Evolutionary conservation across 768 basidiomycete species (phyloP).

Genomic region (Calocybe gangraenosa): DNA sequence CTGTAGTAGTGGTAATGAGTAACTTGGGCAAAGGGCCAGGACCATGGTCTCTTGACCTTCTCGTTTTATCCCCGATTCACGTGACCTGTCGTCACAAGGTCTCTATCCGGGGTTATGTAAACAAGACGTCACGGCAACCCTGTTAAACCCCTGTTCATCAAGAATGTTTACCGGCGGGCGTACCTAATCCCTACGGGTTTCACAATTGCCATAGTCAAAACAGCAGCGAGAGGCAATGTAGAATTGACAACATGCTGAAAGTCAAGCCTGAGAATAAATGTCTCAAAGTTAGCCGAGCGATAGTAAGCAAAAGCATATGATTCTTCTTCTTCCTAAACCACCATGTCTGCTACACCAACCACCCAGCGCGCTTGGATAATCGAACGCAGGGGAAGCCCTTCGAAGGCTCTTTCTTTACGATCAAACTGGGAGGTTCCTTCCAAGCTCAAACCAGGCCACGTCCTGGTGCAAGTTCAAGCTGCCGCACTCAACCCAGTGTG

Average conservation of each 20-base stretch:
- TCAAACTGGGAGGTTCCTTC: constrained; percentile 35
- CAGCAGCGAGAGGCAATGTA: no score
- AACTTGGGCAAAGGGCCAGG: constrained; percentile 45
- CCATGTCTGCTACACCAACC: constrained; percentile 20
- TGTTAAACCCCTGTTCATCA: no score
- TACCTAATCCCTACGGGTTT: no score
- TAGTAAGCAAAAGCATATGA: neutral
- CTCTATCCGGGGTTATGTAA: neutral
- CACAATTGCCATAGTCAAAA: no score
- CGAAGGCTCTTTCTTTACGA: constrained; percentile 27
- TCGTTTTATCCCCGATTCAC: constrained; percentile 19
- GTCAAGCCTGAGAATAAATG: no score
- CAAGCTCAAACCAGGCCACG: constrained; percentile 26
- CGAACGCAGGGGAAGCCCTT: constrained; percentile 27
- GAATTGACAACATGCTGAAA: no score
- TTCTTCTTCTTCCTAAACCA: neutral
- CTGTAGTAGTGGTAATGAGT: constrained; percentile 1
- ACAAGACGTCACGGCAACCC: constrained; percentile 10
- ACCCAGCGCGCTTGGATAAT: constrained; percentile 37
- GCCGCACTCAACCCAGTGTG: constrained; percentile 69
- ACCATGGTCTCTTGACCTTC: constrained; percentile 19
- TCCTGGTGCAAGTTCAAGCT: constrained; percentile 33
- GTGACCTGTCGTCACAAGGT: constrained; percentile 17
- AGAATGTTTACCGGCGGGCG: no score
- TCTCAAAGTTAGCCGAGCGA: no score